phyloP scores from a whole-genome alignment of 768 basidiomycete genomes.

The Exidia glandulosa region DNA sequence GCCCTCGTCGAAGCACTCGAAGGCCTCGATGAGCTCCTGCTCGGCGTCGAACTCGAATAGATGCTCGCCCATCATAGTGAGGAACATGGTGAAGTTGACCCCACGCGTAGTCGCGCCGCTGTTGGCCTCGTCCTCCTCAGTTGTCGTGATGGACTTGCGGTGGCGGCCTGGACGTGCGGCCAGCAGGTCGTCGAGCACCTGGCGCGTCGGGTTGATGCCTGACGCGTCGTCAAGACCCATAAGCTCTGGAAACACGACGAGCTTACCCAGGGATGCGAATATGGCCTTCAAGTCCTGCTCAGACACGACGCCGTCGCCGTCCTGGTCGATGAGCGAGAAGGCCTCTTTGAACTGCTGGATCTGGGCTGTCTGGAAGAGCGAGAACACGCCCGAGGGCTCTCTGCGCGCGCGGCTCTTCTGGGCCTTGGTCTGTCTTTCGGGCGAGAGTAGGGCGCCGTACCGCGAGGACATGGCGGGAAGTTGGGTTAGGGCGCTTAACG shows the following conservation, averaged over 20 bases:
- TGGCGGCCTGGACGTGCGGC: conserved; percentile 60
- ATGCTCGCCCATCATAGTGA: conserved; percentile 95
- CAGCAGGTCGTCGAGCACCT: conserved; percentile 62
- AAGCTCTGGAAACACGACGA: not conserved
- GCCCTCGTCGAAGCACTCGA: conserved; percentile 87
- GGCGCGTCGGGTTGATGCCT: conserved; percentile 70
- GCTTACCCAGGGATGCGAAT: conserved; percentile 72
- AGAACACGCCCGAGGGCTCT: conserved; percentile 79
- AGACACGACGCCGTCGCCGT: conserved; percentile 85
- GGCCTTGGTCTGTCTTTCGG: conserved; percentile 44
- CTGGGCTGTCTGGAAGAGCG: conserved; percentile 71
- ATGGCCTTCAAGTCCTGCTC: conserved; percentile 75
- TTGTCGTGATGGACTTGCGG: conserved; percentile 23
- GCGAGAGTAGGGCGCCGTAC: conserved; percentile 52
- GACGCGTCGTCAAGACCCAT: not conserved
- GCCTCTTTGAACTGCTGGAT: conserved; percentile 95
- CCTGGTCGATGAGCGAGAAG: conserved; percentile 88
- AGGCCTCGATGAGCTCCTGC: conserved; percentile 76
- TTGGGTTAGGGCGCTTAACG: too few species aligned
- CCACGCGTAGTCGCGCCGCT: conserved; percentile 30
- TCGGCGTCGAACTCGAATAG: conserved; percentile 88
- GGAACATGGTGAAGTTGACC: conserved; percentile 92
- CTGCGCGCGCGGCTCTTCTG: conserved; percentile 59
- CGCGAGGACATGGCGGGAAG: too few species aligned
- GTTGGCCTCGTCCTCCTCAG: conserved; percentile 30